phyloP scores from a whole-genome alignment of 1,139 yeast species.

The Kluyveromyces marxianus region DNA sequence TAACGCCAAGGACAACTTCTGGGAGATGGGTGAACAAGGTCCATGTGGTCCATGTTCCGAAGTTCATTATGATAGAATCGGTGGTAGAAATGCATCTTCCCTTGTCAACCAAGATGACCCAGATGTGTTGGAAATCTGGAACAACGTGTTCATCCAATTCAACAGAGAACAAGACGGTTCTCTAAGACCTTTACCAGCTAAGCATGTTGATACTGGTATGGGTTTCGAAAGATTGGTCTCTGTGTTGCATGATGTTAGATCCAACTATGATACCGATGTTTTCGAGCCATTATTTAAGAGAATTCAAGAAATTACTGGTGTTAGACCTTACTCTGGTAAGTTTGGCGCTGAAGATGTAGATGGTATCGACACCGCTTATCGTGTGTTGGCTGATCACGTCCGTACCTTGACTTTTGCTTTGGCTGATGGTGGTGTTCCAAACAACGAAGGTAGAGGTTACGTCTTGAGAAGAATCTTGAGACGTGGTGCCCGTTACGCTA shows the following conservation, averaged over 20 bases:
- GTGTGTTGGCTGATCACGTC: slow-evolving; percentile 97
- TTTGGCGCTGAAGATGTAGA: slow-evolving; percentile 89
- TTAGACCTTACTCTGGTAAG: slow-evolving; percentile 82
- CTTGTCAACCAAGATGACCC: slow-evolving; percentile 96
- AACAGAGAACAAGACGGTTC: slow-evolving; percentile 89
- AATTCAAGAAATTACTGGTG: slow-evolving; percentile 90
- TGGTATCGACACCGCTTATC: slow-evolving; percentile 95
- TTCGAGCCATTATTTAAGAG: slow-evolving; percentile 78
- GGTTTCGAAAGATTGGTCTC: slow-evolving; percentile 97
- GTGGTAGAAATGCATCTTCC: slow-evolving; percentile 88
- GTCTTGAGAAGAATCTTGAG: slow-evolving; percentile 93
- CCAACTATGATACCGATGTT: slow-evolving; percentile 96
- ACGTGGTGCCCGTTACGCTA: slow-evolving; percentile 95
- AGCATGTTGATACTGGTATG: slow-evolving; percentile 97
- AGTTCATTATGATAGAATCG: slow-evolving; percentile 94
- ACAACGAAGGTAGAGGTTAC: slow-evolving; percentile 98
- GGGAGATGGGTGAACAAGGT: slow-evolving; percentile 99
- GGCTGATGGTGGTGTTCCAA: slow-evolving; percentile 98
- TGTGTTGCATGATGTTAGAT: slow-evolving; percentile 77
- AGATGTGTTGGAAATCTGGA: slow-evolving; percentile 95
- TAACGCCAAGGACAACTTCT: slow-evolving; percentile 80
- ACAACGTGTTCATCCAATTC: slow-evolving; percentile 90
- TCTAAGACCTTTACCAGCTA: slow-evolving; percentile 76
- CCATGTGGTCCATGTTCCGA: slow-evolving; percentile 99
- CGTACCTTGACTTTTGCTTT: slow-evolving; percentile 93